Conservation (phyloP, 768 basidiomycete genomes). For the Pulveroboletus sp. region DNA sequence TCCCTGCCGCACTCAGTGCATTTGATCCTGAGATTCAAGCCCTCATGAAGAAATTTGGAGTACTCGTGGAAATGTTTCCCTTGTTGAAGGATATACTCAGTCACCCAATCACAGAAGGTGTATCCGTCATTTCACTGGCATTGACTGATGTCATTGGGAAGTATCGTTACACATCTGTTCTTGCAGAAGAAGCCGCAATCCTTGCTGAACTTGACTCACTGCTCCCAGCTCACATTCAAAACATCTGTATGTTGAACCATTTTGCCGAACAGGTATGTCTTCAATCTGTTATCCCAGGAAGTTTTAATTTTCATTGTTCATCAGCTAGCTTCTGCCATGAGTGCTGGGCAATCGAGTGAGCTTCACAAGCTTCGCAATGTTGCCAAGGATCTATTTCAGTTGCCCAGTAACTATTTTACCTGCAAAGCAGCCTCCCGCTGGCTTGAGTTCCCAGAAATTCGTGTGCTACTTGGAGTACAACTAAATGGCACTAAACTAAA, state of each 20-base stretch:
- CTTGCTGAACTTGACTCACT: background rate
- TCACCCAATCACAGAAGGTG: background rate
- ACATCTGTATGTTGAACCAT: background rate
- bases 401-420: background rate
- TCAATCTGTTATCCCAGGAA: background rate
- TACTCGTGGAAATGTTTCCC: background rate
- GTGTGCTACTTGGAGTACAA: background rate
- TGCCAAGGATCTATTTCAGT: background rate
- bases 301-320: background rate
- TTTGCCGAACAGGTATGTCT: background rate
- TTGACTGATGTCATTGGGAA: background rate
- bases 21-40: background rate
- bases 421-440: background rate
- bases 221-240: background rate
- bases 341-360: background rate
- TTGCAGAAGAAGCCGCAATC: background rate
- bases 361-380: background rate
- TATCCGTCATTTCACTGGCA: background rate
- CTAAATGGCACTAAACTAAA: background rate
- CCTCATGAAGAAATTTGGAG: background rate
- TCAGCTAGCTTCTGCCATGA: background rate
- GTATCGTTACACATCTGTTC: background rate
- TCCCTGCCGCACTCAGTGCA: background rate
- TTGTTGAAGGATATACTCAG: background rate
- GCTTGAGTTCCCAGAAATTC: background rate